Evolutionary conservation across 495 filamentous ascomycete genomes (phyloP).

Genomic region (Aspergillus coremiiformis): DNA sequence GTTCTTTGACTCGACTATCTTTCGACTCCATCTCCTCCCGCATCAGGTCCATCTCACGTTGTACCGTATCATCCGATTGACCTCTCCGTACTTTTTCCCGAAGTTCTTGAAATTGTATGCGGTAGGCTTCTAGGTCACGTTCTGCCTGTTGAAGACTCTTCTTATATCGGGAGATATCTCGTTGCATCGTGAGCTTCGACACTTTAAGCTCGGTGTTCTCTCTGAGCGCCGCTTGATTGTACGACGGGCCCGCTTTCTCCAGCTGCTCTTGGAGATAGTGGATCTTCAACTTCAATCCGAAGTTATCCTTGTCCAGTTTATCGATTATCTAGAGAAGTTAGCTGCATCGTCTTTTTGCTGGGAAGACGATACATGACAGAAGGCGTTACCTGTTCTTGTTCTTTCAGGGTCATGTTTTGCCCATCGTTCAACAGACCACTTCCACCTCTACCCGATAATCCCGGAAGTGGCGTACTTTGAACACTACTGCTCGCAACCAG

Average conservation of each 20-base stretch:
- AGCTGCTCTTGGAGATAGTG: constrained; percentile 88
- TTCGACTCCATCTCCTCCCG: constrained; percentile 50
- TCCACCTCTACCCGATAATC: constrained; percentile 50
- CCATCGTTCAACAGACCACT: constrained; percentile 64
- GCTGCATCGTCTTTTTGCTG: background rate
- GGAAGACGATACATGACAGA: background rate
- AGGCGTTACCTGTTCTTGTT: constrained; percentile 79
- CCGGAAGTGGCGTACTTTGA: constrained; percentile 70
- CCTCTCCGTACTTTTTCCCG: constrained; percentile 70
- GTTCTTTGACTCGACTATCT: constrained; percentile 43
- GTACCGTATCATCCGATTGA: constrained; percentile 57
- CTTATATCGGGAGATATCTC: constrained; percentile 74
- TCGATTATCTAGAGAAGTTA: constrained; percentile 61
- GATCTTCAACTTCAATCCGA: constrained; percentile 94
- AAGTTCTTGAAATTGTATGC: constrained; percentile 68
- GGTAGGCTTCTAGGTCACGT: constrained; percentile 70
- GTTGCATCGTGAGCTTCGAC: constrained; percentile 75
- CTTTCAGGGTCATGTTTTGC: constrained; percentile 76
- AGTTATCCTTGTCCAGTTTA: constrained; percentile 90
- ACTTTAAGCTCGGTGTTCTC: constrained; percentile 97
- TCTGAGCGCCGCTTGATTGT: constrained; percentile 76
- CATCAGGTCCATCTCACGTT: constrained; percentile 54
- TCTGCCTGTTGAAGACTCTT: constrained; percentile 73
- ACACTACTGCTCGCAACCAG: constrained; percentile 69
- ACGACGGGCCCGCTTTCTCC: constrained; percentile 75